A percentile compares a stretch with the other conserved stretches of the same genome.
Conservation (phyloP, 495 filamentous ascomycete species). For the Elasticomyces elasticus region DNA sequence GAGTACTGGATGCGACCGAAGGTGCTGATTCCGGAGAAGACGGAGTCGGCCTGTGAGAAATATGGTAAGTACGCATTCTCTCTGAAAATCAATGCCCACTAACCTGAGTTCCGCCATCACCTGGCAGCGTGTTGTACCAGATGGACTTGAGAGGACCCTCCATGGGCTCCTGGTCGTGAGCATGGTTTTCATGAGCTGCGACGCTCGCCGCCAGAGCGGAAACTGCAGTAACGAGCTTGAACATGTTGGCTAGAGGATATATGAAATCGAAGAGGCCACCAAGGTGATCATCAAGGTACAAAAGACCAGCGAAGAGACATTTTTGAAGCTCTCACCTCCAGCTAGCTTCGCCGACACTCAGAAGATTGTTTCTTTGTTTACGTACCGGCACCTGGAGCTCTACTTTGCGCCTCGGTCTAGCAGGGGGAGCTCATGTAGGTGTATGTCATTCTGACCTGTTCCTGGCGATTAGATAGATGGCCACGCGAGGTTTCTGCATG, state of each 20-base stretch:
- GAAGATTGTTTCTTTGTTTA: conserved; percentile 8
- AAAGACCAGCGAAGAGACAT: not conserved
- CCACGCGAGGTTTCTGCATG: not conserved
- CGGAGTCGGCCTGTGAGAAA: conserved; percentile 50
- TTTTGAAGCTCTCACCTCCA: not conserved
- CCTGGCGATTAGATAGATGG: not conserved
- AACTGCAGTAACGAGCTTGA: conserved; percentile 23
- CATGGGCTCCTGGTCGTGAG: conserved; percentile 45
- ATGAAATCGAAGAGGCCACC: conserved; percentile 4
- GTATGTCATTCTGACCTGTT: conserved; percentile 6
- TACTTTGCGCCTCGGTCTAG: not conserved
- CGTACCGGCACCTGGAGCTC: conserved; percentile 2
- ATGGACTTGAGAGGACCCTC: conserved; percentile 48
- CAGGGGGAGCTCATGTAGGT: conserved; percentile 3
- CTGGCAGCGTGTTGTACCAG: conserved; percentile 57
- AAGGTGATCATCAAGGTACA: conserved; percentile 1
- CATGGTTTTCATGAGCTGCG: conserved; percentile 40
- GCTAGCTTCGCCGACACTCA: not conserved
- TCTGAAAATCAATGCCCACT: conserved; percentile 3
- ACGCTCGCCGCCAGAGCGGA: conserved; percentile 33
- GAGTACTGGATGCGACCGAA: conserved; percentile 71
- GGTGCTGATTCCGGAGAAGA: conserved; percentile 40
- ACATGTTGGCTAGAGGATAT: conserved; percentile 13
- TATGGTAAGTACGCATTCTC: not conserved
- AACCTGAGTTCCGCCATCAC: conserved; percentile 61